These are phyloP conservation scores for Pythium scleroteichum DNA, from an alignment of 352 stramenopile genomes.

Conservation along the genomic window DNA sequence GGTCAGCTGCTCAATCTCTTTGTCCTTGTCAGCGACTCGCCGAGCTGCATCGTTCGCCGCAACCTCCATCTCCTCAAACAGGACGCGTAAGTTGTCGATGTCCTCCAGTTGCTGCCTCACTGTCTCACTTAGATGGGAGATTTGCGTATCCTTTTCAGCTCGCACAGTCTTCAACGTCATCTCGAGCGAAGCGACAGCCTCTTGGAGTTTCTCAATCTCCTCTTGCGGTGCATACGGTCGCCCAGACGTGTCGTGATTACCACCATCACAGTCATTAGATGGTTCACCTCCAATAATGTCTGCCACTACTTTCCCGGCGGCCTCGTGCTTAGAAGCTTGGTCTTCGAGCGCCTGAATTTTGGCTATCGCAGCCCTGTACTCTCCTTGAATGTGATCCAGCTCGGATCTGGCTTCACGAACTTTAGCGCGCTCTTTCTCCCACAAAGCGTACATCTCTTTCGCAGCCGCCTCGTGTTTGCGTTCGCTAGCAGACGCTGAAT, in stretches of 20 bases:
- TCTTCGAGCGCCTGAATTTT: neutral
- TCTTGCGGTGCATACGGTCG: neutral
- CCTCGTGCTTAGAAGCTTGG: neutral
- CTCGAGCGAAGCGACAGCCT: neutral
- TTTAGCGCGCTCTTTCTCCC: constrained; percentile 31
- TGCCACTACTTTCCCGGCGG: too few species aligned
- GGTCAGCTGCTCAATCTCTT: constrained; percentile 33
- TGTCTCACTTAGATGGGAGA: constrained; percentile 36
- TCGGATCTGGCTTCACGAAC: constrained; percentile 24
- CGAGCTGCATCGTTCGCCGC: constrained; percentile 2
- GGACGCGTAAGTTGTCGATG: constrained; percentile 1
- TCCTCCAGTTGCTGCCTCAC: constrained; percentile 36
- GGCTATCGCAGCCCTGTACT: neutral
- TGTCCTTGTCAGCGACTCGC: constrained; percentile 20
- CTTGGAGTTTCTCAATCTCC: constrained; percentile 2
- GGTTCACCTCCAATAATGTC: too few species aligned
- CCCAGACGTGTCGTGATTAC: neutral
- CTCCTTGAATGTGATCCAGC: constrained; percentile 1
- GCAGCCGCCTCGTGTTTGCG: constrained; percentile 25
- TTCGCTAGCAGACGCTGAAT: neutral
- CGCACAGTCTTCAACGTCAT: constrained; percentile 32
- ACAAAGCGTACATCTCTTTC: constrained; percentile 32
- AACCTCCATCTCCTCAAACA: constrained; percentile 3
- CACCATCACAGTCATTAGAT: neutral
- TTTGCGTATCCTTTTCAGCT: constrained; percentile 32